Evolutionary conservation across 345 rosid species (phyloP), one percentile per base, ranked within the genome.

Genomic region (Hevea brasiliensis): DNA sequence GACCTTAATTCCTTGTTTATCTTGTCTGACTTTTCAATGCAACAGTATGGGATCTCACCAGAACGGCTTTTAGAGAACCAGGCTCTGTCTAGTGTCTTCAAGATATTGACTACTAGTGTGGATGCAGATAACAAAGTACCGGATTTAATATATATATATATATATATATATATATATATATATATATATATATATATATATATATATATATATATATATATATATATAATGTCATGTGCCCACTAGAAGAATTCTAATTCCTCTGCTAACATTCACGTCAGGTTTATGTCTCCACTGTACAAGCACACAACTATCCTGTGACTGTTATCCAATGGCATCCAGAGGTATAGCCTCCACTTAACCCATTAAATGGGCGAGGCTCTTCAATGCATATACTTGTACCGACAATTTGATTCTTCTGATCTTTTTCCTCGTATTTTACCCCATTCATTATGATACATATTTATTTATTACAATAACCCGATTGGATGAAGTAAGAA

Each of bases 291-390:
- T 94, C 98, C 57, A 92, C 97, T 4, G 89, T 84, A 47, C 89
- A 94, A 79, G 93, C 97, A 0, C 74, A 73, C 72, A 75, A 21
- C 80, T 94, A 92, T 81, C 98, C 98, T 1, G 86, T 94, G 64
- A 90, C 92, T 32, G 98, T 85, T 61, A 88, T 94, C 82, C 98
- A 92, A 50, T 94, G 97, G 97, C 97, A 94, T 81, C 97, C 97
- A 7, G 97, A 94, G 97, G 98, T 92, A 87, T 72, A 67, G 35
- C 61, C 63, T 60, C 60, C 57, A 10, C 14, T 51, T 60, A 64
- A 54, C 44, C 0, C 55, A 51, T 77, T 56, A 41, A 48, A 44
- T 18, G 20, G 8, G 58, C 23, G 35, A 64, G 10, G 6, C 12
- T 10, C 32, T 48, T 51, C 5, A 26, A 62, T 63, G 66, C 4